Conservation (phyloP, 2,329 filamentous ascomycete species). For the Didymellaceae sp. region DNA sequence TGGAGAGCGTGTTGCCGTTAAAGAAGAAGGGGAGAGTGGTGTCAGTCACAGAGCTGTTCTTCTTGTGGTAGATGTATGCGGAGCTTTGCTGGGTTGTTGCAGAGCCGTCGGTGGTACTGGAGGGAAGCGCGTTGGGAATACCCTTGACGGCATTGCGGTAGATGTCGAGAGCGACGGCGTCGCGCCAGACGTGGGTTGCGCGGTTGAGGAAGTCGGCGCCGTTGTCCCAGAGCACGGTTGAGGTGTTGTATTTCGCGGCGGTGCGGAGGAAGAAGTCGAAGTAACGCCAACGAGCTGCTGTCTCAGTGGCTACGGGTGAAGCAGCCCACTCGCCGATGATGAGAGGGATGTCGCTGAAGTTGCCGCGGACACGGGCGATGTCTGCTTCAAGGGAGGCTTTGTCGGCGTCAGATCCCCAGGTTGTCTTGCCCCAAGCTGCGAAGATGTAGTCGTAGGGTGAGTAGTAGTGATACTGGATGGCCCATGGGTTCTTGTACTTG, state of each 20-base stretch:
- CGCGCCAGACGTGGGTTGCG: slow-evolving; percentile 57
- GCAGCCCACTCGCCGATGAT: slow-evolving; percentile 66
- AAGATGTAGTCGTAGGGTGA: slow-evolving; percentile 57
- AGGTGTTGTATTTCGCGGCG: slow-evolving; percentile 58
- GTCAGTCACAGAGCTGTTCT: slow-evolving; percentile 52
- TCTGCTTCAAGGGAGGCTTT: slow-evolving; percentile 59
- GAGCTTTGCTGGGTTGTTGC: slow-evolving; percentile 57
- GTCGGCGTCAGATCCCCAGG: slow-evolving; percentile 64
- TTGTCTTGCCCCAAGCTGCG: slow-evolving; percentile 63
- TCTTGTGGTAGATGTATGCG: slow-evolving; percentile 63
- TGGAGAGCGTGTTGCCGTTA: slow-evolving; percentile 61
- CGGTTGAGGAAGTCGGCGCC: slow-evolving; percentile 63
- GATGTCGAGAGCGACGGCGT: slow-evolving; percentile 58
- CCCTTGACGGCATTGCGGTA: slow-evolving; percentile 55
- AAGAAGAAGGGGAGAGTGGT: slow-evolving; percentile 58
- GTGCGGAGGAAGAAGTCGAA: slow-evolving; percentile 61
- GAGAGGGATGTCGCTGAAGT: slow-evolving; percentile 63
- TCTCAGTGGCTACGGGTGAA: slow-evolving; percentile 58
- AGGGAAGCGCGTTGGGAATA: slow-evolving; percentile 58
- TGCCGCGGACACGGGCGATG: slow-evolving; percentile 58
- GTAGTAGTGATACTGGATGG: slow-evolving; percentile 69
- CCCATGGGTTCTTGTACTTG: slow-evolving; percentile 62
- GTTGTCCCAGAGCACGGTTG: slow-evolving; percentile 66
- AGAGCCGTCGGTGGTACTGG: slow-evolving; percentile 58
- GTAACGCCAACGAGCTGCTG: slow-evolving; percentile 64